Evolutionary conservation across 805 yeast species (phyloP), one percentile per base, ranked within the genome.

Genomic region (Spathaspora passalidarum): DNA sequence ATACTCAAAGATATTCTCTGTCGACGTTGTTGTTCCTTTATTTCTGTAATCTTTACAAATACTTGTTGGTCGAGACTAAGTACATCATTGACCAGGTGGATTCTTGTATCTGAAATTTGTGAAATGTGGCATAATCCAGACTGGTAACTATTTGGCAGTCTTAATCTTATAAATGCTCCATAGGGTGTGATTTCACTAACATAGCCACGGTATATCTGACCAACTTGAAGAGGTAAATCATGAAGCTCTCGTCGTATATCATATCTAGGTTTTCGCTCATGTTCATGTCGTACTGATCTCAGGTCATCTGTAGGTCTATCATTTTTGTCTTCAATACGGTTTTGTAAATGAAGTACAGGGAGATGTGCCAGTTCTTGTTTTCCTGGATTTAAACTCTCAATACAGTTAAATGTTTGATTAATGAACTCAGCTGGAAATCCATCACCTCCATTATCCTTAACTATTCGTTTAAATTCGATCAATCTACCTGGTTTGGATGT

Each of bases 81-180:
- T 1, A 80, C 68, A 41, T 86, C 92, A 2, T 75, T 58, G 0
- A 92, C 88, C 40, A 76, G 76, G 5, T 71, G 63, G 1, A 85
- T 66, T 40, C 88, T 66, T 46, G 64, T 67, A 44, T 55, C 63
- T 46, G 79, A 70, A 25, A 91, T 71, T 37, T 82, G 84, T 0
- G 96, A 88, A 0, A 86, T 75, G 58, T 91, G 97, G 32, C 91
- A 83, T 14, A 91, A 68, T 0, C 96, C 96, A 1, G 68, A 54
- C 69, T 81, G 17, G 61, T 59, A 40, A 7, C 62, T 53, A 32
- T 52, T 42, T 32, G 57, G 56, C 43, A 52, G 47, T 22, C 57
- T 45, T 43, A 91, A 60, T 8, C 78, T 63, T 0, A 89, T 77
- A 59, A 91, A 92, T 1, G 89, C 95, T 0, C 98, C 97, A 63